These are phyloP conservation scores for Raffaelea albimanens DNA, from an alignment of 2,329 filamentous ascomycete species.

Conservation along the genomic window DNA sequence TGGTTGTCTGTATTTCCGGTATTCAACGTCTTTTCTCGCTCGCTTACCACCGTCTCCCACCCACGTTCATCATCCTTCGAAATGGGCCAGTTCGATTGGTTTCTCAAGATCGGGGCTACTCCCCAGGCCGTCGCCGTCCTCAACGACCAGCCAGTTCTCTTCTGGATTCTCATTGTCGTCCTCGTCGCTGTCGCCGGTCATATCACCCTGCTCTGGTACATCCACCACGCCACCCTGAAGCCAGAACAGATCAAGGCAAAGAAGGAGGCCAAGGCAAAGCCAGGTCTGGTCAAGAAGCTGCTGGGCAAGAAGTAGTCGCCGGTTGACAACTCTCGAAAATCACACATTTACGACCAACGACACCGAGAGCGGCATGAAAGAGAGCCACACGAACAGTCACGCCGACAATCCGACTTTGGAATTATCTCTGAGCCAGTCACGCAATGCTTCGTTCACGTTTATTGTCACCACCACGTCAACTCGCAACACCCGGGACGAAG, in stretches of 20 bases:
- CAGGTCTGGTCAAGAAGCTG: slow-evolving; percentile 17
- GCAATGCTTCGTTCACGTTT: too few relatives aligned
- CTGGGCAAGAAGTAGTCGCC: slow-evolving; percentile 10
- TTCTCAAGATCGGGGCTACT: slow-evolving; percentile 47
- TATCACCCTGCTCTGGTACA: slow-evolving; percentile 42
- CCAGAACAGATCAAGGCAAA: slow-evolving; percentile 50
- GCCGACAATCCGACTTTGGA: too few relatives aligned
- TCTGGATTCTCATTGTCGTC: slow-evolving; percentile 47
- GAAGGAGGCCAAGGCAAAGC: slow-evolving; percentile 31
- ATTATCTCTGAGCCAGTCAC: too few relatives aligned
- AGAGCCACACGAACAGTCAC: too few relatives aligned
- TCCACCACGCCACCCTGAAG: slow-evolving; percentile 51
- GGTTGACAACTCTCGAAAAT: too few relatives aligned
- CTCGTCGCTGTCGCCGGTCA: slow-evolving; percentile 39
- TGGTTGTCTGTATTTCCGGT: not conserved
- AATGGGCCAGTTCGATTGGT: slow-evolving; percentile 46
- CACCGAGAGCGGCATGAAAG: too few relatives aligned
- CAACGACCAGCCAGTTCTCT: slow-evolving; percentile 52
- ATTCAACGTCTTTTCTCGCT: too few relatives aligned
- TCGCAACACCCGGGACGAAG: too few relatives aligned
- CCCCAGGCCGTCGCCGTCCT: slow-evolving; percentile 47
- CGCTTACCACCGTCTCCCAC: slow-evolving; percentile 2
- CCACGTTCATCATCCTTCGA: slow-evolving; percentile 2
- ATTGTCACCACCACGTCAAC: too few relatives aligned
- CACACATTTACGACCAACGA: too few relatives aligned